These are phyloP conservation scores for Schwanniomyces sp. DNA, from an alignment of 805 yeast genomes.

Conservation along the genomic window DNA sequence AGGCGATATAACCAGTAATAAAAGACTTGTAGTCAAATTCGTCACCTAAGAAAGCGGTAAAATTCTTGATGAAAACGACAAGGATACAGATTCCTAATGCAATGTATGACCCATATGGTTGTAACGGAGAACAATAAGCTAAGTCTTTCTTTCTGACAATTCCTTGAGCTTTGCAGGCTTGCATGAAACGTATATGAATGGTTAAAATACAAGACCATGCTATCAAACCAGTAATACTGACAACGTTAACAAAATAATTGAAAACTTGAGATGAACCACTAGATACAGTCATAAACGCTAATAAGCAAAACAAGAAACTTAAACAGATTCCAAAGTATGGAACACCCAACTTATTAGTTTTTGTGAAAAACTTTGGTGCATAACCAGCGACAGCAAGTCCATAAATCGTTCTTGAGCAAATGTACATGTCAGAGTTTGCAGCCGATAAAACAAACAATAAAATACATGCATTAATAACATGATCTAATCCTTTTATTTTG, in stretches of 20 bases:
- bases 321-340: conserved; percentile 60
- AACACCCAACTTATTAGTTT: conserved; percentile 67
- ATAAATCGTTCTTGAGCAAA: conserved; percentile 73
- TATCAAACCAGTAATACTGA: conserved; percentile 70
- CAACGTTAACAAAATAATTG: conserved; percentile 71
- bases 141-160: conserved; percentile 50
- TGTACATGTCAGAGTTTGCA: conserved; percentile 75
- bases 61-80: conserved; percentile 65
- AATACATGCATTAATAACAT: conserved; percentile 75
- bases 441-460: conserved; percentile 79
- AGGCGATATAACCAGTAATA: conserved; percentile 76
- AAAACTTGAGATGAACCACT: conserved; percentile 57
- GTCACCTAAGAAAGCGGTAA: conserved; percentile 65
- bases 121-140: conserved; percentile 64
- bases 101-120: conserved; percentile 65
- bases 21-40: conserved; percentile 61
- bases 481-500: conserved; percentile 64
- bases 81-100: conserved; percentile 55
- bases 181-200: conserved; percentile 65
- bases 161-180: conserved; percentile 64
- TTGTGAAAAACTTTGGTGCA: conserved; percentile 68
- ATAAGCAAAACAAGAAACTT: conserved; percentile 53
- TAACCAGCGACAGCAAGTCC: conserved; percentile 71
- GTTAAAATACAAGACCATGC: conserved; percentile 73
- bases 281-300: conserved; percentile 72